Percentiles rank a stretch among this genome's conserved stretches.
phyloP scores from a whole-genome alignment of 257 asterid species.

The Gynochthodes officinalis region DNA sequence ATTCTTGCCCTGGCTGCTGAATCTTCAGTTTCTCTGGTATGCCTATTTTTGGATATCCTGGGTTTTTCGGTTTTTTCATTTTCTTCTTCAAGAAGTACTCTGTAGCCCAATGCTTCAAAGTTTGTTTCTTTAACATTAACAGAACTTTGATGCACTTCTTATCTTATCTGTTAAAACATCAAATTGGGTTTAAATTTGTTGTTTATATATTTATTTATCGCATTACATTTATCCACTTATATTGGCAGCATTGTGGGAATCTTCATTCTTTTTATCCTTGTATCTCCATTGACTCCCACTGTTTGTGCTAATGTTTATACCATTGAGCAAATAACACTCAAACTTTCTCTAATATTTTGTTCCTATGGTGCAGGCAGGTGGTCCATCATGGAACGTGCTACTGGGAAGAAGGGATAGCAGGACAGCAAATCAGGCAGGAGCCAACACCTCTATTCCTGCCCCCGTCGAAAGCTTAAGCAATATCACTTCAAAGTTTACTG shows the following conservation, averaged over 20 bases:
- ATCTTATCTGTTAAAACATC: no score
- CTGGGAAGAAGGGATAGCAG: slow-evolving; percentile 66
- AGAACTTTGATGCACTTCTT: no score
- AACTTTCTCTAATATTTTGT: background rate
- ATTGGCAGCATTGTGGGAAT: no score
- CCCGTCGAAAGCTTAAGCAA: slow-evolving; percentile 46
- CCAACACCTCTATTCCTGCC: slow-evolving; percentile 54
- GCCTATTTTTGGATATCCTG: background rate
- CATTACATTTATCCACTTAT: no score
- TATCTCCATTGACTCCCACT: no score
- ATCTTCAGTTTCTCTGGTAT: slow-evolving; percentile 48
- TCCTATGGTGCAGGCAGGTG: slow-evolving; percentile 43
- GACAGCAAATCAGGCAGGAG: slow-evolving; percentile 51
- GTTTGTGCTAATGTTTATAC: no score
- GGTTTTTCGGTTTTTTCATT: background rate
- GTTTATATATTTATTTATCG: no score
- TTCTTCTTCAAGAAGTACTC: background rate
- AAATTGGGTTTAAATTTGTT: no score
- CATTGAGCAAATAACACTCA: background rate
- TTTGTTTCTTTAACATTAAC: no score
- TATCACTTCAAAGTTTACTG: slow-evolving; percentile 50
- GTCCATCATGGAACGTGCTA: slow-evolving; percentile 60
- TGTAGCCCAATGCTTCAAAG: no score
- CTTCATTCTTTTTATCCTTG: no score
- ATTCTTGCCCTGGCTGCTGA: slow-evolving; percentile 59